These are phyloP conservation scores for Astrephomene gubernaculifera DNA, from an alignment of 139 green algal species.

Conservation along the genomic window DNA sequence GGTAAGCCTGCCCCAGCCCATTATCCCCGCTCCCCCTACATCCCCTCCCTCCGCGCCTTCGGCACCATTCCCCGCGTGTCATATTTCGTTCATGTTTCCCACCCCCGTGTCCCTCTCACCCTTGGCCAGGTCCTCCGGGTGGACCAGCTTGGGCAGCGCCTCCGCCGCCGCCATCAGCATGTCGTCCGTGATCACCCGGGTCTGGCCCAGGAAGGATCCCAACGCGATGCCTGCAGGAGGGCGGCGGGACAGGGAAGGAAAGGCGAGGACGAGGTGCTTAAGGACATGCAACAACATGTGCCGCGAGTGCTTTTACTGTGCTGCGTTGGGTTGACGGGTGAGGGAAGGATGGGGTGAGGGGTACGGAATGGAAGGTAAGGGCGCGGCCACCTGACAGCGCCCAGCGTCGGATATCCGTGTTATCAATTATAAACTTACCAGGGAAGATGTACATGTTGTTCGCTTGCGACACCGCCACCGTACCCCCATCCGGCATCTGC, in stretches of 20 bases:
- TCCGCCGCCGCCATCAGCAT: constrained; percentile 86
- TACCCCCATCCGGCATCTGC: constrained; percentile 32
- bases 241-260: not conserved
- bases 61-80: not conserved
- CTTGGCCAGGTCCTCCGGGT: constrained; percentile 64
- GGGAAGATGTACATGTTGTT: constrained; percentile 92
- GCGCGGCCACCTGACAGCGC: too few relatives aligned
- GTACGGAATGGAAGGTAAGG: too few relatives aligned
- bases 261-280: not conserved
- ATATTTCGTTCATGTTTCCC: not conserved
- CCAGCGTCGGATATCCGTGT: not conserved
- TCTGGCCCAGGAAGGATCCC: constrained; percentile 72
- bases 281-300: not conserved
- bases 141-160: constrained; percentile 72
- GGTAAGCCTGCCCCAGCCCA: too few relatives aligned
- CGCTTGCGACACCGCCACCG: constrained; percentile 57
- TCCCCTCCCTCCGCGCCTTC: not conserved
- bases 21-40: not conserved
- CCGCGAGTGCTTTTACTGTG: too few relatives aligned
- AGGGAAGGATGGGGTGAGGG: too few relatives aligned
- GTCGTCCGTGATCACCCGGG: constrained; percentile 72
- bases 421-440: constrained; percentile 9
- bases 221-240: constrained; percentile 63
- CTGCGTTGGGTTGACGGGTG: too few relatives aligned
- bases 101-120: constrained; percentile 27